A percentile compares a stretch with the other conserved stretches of the same genome.
Evolutionary conservation across 2,329 filamentous ascomycete genomes (phyloP).

Genomic region (Colletotrichum endophyticum): DNA sequence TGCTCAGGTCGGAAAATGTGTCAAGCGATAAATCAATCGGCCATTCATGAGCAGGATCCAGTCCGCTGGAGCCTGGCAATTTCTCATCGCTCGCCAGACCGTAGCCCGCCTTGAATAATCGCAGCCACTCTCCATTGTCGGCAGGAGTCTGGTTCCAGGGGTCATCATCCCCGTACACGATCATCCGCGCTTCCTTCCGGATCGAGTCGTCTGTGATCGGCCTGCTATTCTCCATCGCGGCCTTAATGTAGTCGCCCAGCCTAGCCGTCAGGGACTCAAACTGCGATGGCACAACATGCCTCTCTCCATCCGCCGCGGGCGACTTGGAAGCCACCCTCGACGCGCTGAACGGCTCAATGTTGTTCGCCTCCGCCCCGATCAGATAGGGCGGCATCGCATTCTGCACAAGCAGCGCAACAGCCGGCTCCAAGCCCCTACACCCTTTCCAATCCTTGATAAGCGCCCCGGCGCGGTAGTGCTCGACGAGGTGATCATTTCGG

Average conservation of each 20-base stretch:
- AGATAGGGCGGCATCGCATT: background rate
- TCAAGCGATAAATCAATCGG: accelerated
- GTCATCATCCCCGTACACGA: background rate
- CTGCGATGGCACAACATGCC: background rate
- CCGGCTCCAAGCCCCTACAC: background rate
- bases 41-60: background rate
- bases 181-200: background rate
- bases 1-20: background rate
- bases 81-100: background rate
- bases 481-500: background rate
- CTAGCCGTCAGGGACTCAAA: background rate
- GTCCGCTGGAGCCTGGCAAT: background rate
- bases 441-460: background rate
- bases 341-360: background rate
- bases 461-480: background rate
- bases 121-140: background rate
- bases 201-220: background rate
- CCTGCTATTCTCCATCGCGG: background rate
- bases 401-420: background rate
- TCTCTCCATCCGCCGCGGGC: accelerated
- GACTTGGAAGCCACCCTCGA: background rate
- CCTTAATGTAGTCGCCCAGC: background rate
- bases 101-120: background rate
- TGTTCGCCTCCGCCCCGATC: background rate
- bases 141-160: background rate